Conservation (phyloP, 345 rosid genomes). For the Raphanus raphanistrum region DNA sequence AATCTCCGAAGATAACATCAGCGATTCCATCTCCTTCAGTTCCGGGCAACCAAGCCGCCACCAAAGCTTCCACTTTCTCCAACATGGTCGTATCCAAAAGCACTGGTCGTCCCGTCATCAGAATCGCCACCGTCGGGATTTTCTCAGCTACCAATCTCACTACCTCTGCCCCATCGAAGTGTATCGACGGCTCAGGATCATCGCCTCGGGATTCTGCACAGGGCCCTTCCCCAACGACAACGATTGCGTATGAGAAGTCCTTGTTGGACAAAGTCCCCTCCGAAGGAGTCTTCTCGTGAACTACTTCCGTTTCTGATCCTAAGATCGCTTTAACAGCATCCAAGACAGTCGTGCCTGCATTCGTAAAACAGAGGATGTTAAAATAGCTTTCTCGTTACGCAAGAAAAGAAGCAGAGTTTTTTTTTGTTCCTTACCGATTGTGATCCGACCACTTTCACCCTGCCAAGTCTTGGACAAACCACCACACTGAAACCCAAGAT, state of each 20-base stretch:
- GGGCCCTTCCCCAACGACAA: slow-evolving; percentile 70
- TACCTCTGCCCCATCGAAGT: slow-evolving; percentile 52
- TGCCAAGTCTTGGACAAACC: slow-evolving; percentile 70
- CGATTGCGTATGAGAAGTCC: slow-evolving; percentile 59
- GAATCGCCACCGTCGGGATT: slow-evolving; percentile 59
- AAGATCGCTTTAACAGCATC: slow-evolving; percentile 60
- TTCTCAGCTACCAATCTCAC: slow-evolving; percentile 50
- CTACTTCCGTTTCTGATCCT: slow-evolving; percentile 58
- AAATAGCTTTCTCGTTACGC: neutral
- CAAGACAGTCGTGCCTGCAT: slow-evolving; percentile 22
- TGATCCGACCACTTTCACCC: slow-evolving; percentile 69
- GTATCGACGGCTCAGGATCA: slow-evolving; percentile 53
- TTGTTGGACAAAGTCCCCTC: slow-evolving; percentile 44
- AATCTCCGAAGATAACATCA: slow-evolving; percentile 29
- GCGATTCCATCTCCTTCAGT: slow-evolving; percentile 27
- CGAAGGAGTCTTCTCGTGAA: slow-evolving; percentile 55
- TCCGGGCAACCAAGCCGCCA: slow-evolving; percentile 42
- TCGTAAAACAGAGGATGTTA: slow-evolving; percentile 47
- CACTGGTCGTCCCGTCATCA: slow-evolving; percentile 73
- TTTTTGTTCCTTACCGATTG: slow-evolving; percentile 48
- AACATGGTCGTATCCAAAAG: slow-evolving; percentile 50
- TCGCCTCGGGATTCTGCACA: slow-evolving; percentile 71
- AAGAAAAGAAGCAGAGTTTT: slow-evolving; percentile 14
- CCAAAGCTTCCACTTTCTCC: slow-evolving; percentile 61
- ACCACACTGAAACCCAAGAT: slow-evolving; percentile 84